phyloP scores from a whole-genome alignment of 179 eudicot genomes.

The Silene vulgaris region DNA sequence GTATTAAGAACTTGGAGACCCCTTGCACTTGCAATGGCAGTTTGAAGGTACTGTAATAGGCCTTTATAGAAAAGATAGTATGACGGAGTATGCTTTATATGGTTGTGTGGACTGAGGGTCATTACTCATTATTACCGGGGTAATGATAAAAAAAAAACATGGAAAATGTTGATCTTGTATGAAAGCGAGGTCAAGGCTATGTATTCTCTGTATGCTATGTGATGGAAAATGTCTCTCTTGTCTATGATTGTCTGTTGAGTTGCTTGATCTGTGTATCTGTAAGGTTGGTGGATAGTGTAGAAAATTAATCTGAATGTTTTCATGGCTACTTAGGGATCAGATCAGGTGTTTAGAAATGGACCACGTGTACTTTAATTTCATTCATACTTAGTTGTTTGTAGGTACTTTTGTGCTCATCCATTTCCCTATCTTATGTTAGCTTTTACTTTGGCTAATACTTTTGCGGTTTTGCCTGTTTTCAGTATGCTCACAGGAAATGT shows the following conservation, averaged over 20 bases:
- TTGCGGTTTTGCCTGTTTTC: constrained; percentile 25
- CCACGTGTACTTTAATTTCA: background rate
- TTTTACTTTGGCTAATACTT: constrained; percentile 10
- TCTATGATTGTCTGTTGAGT: background rate
- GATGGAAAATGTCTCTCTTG: background rate
- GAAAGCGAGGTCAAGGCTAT: no score
- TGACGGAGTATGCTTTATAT: background rate
- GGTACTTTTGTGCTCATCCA: background rate
- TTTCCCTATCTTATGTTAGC: background rate
- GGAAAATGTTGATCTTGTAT: background rate
- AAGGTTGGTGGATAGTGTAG: background rate
- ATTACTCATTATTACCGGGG: background rate
- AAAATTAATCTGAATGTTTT: background rate
- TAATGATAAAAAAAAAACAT: background rate
- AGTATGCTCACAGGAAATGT: constrained; percentile 79
- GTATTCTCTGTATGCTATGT: background rate
- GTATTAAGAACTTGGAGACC: constrained; percentile 55
- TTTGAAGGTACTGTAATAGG: constrained; percentile 51
- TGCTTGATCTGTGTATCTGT: background rate
- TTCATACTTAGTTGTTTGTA: background rate
- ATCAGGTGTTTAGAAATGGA: background rate
- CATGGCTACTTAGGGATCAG: constrained; percentile 1
- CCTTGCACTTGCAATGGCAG: constrained; percentile 87
- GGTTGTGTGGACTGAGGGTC: background rate
- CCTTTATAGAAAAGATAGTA: background rate